Evolutionary conservation across 1,139 yeast genomes (phyloP).

Genomic region (Nakaseomyces delphensis): DNA sequence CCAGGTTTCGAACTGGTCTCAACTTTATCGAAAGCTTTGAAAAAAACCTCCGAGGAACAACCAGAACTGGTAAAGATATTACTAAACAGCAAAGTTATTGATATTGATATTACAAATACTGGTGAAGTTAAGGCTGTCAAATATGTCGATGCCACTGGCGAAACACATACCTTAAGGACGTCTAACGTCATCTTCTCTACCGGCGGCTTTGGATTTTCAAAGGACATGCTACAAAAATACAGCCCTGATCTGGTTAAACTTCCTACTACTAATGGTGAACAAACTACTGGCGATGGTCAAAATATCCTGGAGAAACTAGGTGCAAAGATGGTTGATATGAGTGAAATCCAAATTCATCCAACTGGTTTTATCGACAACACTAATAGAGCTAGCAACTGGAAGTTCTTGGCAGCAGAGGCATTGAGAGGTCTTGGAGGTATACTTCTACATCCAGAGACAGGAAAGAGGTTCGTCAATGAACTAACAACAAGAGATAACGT

Average conservation of each 20-base stretch:
- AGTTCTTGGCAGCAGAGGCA: conserved; percentile 76
- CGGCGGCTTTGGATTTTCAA: conserved; percentile 53
- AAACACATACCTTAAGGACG: conserved; percentile 26
- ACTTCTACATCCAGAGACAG: conserved; percentile 45
- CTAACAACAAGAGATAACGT: conserved; percentile 64
- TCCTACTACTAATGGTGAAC: conserved; percentile 67
- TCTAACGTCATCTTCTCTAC: conserved; percentile 58
- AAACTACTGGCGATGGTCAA: conserved; percentile 75
- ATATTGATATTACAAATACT: conserved; percentile 36
- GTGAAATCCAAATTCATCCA: conserved; percentile 77
- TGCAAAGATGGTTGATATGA: conserved; percentile 62
- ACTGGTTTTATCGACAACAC: conserved; percentile 70
- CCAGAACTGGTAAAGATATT: conserved; percentile 46
- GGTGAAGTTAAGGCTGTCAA: conserved; percentile 42
- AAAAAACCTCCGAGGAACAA: conserved; percentile 39
- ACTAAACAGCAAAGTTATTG: conserved; percentile 50
- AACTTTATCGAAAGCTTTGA: conserved; percentile 47
- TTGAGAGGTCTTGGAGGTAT: conserved; percentile 73
- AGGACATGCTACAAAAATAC: conserved; percentile 46
- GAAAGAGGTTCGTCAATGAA: conserved; percentile 64
- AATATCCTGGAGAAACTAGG: conserved; percentile 48
- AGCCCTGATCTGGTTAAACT: conserved; percentile 55
- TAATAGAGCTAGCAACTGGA: conserved; percentile 43
- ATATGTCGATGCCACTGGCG: conserved; percentile 35
- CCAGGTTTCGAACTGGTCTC: conserved; percentile 77